phyloP scores from a whole-genome alignment of 163 green algal species.

The Scenedesmus sp. region DNA sequence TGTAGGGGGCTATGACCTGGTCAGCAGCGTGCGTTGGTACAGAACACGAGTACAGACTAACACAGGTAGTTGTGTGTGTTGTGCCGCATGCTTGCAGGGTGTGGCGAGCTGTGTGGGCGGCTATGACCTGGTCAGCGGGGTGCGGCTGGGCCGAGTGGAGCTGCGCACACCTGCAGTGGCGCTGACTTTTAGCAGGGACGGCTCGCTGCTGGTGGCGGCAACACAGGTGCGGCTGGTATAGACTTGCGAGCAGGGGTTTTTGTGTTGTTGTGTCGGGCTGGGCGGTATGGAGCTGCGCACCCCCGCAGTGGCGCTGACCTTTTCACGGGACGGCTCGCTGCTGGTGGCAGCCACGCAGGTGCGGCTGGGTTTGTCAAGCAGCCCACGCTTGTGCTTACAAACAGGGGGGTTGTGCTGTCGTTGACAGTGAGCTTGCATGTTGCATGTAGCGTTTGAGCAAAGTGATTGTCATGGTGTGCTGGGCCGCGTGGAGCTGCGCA shows the following conservation, averaged over 20 bases:
- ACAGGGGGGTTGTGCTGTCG: too few relatives aligned
- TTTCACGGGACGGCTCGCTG: constrained; percentile 63
- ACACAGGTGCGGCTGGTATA: constrained; percentile 55
- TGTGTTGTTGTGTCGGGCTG: too few relatives aligned
- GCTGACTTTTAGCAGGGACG: constrained; percentile 69
- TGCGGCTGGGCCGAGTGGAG: constrained; percentile 70
- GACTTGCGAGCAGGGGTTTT: neutral
- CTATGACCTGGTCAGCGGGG: constrained; percentile 70
- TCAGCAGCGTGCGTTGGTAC: too few relatives aligned
- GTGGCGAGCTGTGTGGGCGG: constrained; percentile 62
- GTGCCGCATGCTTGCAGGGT: neutral
- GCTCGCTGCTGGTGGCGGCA: constrained; percentile 66
- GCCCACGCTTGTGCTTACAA: too few relatives aligned
- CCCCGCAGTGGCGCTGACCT: constrained; percentile 1
- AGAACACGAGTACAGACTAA: too few relatives aligned
- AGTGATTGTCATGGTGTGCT: too few relatives aligned
- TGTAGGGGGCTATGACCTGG: too few relatives aligned
- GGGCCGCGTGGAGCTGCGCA: neutral
- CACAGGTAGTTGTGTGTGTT: too few relatives aligned
- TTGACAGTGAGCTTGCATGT: too few relatives aligned
- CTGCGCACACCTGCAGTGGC: constrained; percentile 57
- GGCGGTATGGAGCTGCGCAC: neutral
- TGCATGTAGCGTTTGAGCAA: too few relatives aligned
- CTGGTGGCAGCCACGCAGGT: constrained; percentile 71
- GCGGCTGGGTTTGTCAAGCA: too few relatives aligned